Base-by-base conservation (phyloP, 2,329 filamentous ascomycete genomes). In the Aspergillus ochraceus region DNA sequence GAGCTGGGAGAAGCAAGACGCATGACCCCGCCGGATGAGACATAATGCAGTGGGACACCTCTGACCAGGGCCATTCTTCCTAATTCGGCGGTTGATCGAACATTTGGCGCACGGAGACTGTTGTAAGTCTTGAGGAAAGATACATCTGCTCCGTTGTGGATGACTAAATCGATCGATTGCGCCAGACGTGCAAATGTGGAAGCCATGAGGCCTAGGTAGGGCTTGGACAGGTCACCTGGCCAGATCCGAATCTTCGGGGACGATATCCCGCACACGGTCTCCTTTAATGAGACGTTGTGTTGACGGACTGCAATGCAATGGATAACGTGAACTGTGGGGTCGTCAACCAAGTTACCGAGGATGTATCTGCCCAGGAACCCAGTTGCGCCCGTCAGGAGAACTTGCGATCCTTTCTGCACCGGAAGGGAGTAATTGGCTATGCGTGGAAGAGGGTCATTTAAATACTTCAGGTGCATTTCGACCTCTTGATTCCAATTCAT, bases 71-170 rank as follows among this genome's bases (percentile, higher is more conserved):
- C 65, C 19, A 71, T 46, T 17, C 55, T 49, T 1, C 60, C 63
- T 1, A 76, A 51, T 20, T 64, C 60, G 29, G 61, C 62, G 4
- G 66, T 72, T 1, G 71, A 64, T 4, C 42, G 9, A 1, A 74
- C 53, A 58, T 75, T 76, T 2, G 61, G 30, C 2, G 32, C 3
- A 0, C 66, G 66, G 1, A 77, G 65, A 5, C 55, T 54, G 4
- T 57, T 39, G 55, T 76, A 77, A 5, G 57, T 65, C 26, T 74
- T 66, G 53, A 66, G 55, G 54, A 65, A 69, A 1, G 66, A 70
- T 10, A 66, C 62, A n/a, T 77, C 73, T 12, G 81, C 80, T 8
- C 78, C 83, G 54, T 72, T 76, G 67, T 85, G 87, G 22, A 89
- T 80, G 52, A 88, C 80, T 4, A 80, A 64, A 61, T 82, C 75